Evolutionary conservation across 1,284 basidiomycete species (phyloP).

Genomic region (Puccinia horiana): DNA sequence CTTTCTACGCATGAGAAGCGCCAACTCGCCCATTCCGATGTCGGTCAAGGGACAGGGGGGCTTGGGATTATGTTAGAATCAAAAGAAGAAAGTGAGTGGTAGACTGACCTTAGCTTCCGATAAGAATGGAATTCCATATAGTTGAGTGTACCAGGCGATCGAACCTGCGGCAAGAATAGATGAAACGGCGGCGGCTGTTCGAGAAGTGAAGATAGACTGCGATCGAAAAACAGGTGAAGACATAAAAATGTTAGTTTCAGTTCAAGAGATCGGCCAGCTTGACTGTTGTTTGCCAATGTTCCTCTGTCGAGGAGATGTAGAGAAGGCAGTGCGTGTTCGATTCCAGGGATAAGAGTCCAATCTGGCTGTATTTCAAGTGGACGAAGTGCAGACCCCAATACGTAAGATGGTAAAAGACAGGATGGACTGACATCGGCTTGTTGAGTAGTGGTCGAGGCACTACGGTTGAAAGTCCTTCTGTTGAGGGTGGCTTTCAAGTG

Average conservation of each 20-base stretch:
- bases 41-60: neutral
- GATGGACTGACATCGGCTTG: slow-evolving; percentile 18
- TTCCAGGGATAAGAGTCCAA: neutral
- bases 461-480: slow-evolving; percentile 11
- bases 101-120: slow-evolving; percentile 39
- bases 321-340: neutral
- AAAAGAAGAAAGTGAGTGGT: neutral
- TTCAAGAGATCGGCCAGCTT: neutral
- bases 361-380: neutral
- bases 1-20: neutral
- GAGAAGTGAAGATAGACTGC: slow-evolving; percentile 41
- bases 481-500: slow-evolving; percentile 22
- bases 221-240: neutral
- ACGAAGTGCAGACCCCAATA: neutral
- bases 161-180: slow-evolving; percentile 46
- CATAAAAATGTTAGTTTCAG: neutral
- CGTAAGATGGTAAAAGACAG: neutral
- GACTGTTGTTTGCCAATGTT: neutral
- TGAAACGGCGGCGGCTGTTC: slow-evolving; percentile 39
- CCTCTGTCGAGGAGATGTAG: neutral
- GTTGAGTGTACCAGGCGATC: slow-evolving; percentile 44
- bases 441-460: slow-evolving; percentile 21
- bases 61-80: neutral
- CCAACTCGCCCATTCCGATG: neutral
- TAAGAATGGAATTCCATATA: slow-evolving; percentile 46